phyloP scores from a whole-genome alignment of 2,329 filamentous ascomycete genomes.

The Beauveria varroae region DNA sequence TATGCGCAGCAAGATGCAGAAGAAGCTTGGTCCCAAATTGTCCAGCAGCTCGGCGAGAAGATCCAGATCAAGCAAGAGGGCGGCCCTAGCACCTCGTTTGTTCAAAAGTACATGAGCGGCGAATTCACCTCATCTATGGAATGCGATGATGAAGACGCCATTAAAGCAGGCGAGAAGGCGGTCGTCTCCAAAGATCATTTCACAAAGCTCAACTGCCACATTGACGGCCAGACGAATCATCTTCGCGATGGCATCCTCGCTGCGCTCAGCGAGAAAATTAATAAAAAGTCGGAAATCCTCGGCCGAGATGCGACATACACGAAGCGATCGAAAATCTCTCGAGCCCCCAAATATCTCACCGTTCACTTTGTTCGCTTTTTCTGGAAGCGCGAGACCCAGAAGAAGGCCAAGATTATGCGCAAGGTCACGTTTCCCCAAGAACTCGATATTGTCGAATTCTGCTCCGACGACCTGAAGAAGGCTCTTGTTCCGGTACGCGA shows the following conservation, averaged over 20 bases:
- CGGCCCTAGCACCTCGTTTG: slow-evolving; percentile 57
- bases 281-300: slow-evolving; percentile 76
- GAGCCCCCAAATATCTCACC: slow-evolving; percentile 88
- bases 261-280: slow-evolving; percentile 77
- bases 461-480: slow-evolving; percentile 79
- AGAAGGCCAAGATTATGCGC: slow-evolving; percentile 99
- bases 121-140: slow-evolving; percentile 70
- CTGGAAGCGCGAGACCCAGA: slow-evolving; percentile 91
- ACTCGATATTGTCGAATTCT: slow-evolving; percentile 89
- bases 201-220: slow-evolving; percentile 93
- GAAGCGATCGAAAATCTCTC: slow-evolving; percentile 82
- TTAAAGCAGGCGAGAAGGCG: slow-evolving; percentile 64
- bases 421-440: slow-evolving; percentile 96
- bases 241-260: slow-evolving; percentile 79
- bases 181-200: slow-evolving; percentile 66
- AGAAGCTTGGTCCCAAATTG: slow-evolving; percentile 94
- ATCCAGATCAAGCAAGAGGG: slow-evolving; percentile 56
- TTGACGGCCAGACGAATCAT: slow-evolving; percentile 80
- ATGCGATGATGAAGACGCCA: slow-evolving; percentile 75
- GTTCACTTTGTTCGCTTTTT: slow-evolving; percentile 98
- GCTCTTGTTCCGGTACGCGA: slow-evolving; percentile 87
- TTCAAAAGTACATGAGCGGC: slow-evolving; percentile 87
- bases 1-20: slow-evolving; percentile 98
- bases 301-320: slow-evolving; percentile 78
- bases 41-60: slow-evolving; percentile 74